Evolutionary conservation across 2,329 filamentous ascomycete species (phyloP), one percentile per base, ranked within the genome.

Genomic region (Colletotrichum costaricense): DNA sequence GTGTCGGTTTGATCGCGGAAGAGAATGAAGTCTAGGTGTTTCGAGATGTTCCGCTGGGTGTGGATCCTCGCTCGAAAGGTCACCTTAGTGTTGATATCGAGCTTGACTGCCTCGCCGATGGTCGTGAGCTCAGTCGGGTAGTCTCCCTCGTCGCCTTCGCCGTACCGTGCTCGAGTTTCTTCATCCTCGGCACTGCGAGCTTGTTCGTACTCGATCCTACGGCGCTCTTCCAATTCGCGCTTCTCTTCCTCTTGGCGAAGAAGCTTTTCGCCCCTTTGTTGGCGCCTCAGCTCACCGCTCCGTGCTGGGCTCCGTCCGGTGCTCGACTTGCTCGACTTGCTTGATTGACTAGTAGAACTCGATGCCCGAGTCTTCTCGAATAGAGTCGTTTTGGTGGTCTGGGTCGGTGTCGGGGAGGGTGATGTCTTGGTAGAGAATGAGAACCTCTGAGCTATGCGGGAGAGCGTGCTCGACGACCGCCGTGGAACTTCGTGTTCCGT

Each of bases 1-100:
- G 95, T 97, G 76, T 90, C 88, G 14, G 93, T 91, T 83, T 95
- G 93, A 83, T 98, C 94, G 68, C 95, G 92, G 79, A 98, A 93
- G 72, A 97, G 89, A 56, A 98, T 85, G 82, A 98, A 98, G 78
- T 95, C 94, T 42, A 98, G 87, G 76, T 93, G 93, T 77, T 94
- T 89, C 80, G 94, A 96, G 85, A 98, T 89, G 77, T 93, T 93
- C 59, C 95, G 91, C 72, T 97, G 88, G 69, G 95, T 94, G 81
- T 96, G 93, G 24, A 97, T 86, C 42, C 94, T 92, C 49, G 83
- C 84, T 69, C 84, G 80, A 73, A 86, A 85, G 65, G 81, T 84
- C 62, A 86, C 82, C 62, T 83, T 81, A 22, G 81, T 82, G 56
- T 83, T 84, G 33, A 76, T 16, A 26, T n/a, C 73, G 66, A 69